Evolutionary conservation across 1,284 basidiomycete genomes (phyloP).

Genomic region (Stygiomarasmius scandens): DNA sequence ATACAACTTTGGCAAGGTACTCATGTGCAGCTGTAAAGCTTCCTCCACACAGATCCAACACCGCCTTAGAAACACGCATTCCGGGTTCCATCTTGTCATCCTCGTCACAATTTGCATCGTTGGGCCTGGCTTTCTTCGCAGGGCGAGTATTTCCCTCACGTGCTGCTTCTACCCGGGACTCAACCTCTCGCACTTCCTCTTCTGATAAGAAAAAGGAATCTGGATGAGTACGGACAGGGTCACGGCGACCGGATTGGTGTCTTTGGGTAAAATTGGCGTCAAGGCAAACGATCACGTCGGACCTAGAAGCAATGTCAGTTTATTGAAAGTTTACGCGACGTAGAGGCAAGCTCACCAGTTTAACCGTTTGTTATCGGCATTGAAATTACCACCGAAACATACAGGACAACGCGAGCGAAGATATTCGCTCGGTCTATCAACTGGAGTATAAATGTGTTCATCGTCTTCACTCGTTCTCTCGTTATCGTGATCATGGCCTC

Average conservation of each 20-base stretch:
- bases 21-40: conserved; percentile 33
- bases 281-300: conserved; percentile 16
- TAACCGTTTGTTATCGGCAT: neutral
- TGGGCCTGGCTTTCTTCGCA: neutral
- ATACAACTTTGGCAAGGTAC: neutral
- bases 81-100: conserved; percentile 4
- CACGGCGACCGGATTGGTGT: conserved; percentile 10
- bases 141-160: neutral
- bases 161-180: neutral
- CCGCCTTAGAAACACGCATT: conserved; percentile 26
- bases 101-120: neutral
- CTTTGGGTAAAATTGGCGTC: conserved; percentile 22
- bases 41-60: conserved; percentile 32
- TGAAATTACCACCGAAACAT: conserved; percentile 18
- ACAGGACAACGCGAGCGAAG: conserved; percentile 17
- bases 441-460: neutral
- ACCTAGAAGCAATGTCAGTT: neutral
- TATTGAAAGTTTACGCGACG: neutral
- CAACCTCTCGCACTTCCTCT: neutral
- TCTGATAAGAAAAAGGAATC: conserved; percentile 11
- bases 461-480: too few relatives aligned
- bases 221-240: conserved; percentile 1
- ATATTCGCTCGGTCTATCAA: conserved; percentile 19
- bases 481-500: too few relatives aligned
- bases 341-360: neutral